Conservation (phyloP, 2,329 filamentous ascomycete species). For the Cordyceps sp. region DNA sequence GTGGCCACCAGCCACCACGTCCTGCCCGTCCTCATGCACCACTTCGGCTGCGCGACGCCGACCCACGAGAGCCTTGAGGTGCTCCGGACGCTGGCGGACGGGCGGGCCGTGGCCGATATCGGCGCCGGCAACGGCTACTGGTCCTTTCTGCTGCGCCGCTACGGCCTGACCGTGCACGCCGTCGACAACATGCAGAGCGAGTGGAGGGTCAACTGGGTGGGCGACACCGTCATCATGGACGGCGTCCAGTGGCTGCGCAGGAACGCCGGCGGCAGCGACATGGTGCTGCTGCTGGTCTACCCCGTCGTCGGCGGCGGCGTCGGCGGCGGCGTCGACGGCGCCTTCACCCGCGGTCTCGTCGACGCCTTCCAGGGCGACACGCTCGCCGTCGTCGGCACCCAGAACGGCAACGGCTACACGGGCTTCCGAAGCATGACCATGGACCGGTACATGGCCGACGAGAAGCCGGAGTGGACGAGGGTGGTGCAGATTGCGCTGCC, state of each 20-base stretch:
- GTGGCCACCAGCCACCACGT: conserved; percentile 47
- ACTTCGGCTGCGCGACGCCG: conserved; percentile 59
- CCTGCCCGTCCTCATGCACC: conserved; percentile 59
- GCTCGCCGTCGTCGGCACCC: conserved; percentile 57
- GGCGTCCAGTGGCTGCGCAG: conserved; percentile 39
- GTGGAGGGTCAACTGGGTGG: conserved; percentile 54
- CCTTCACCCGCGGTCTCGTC: conserved; percentile 48
- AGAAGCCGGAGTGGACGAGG: conserved; percentile 40
- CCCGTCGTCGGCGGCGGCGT: conserved; percentile 49
- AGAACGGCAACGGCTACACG: conserved; percentile 61
- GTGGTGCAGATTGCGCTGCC: conserved; percentile 50
- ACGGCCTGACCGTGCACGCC: conserved; percentile 36
- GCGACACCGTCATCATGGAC: conserved; percentile 46
- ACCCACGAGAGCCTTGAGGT: conserved; percentile 48
- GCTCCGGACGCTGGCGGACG: conserved; percentile 37
- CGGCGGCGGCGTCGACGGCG: conserved; percentile 46
- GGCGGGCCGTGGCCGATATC: conserved; percentile 42
- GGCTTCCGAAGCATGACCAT: conserved; percentile 47
- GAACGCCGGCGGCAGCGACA: conserved; percentile 30
- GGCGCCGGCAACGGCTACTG: conserved; percentile 64
- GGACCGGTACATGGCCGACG: conserved; percentile 46
- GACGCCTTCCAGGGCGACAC: conserved; percentile 44
- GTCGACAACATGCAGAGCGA: conserved; percentile 52
- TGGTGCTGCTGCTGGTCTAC: conserved; percentile 55
- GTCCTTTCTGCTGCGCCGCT: conserved; percentile 50